These are phyloP conservation scores for Dipodascus albidus DNA, from an alignment of 805 yeast genomes.

Conservation along the genomic window DNA sequence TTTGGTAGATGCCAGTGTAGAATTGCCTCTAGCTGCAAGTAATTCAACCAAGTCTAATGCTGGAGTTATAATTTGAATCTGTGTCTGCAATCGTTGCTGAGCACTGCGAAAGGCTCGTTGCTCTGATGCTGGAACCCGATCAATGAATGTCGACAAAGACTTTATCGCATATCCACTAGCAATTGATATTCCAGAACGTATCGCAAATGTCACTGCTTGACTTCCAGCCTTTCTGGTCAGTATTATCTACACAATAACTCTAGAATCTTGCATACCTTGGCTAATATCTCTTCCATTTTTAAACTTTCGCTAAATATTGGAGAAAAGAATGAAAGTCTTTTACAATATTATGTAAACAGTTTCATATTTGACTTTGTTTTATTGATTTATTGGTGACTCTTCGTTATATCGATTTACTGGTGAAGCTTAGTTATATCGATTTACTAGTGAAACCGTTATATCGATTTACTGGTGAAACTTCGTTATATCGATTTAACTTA, in stretches of 20 bases:
- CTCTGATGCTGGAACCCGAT: slow-evolving; percentile 39
- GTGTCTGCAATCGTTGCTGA: slow-evolving; percentile 38
- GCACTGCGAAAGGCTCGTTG: slow-evolving; percentile 32
- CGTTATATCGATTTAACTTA: too few species aligned
- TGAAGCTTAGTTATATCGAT: too few species aligned
- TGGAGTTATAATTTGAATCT: slow-evolving; percentile 48
- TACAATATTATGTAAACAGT: too few species aligned
- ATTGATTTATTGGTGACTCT: too few species aligned
- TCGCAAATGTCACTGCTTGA: slow-evolving; percentile 72
- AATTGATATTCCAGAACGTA: slow-evolving; percentile 60
- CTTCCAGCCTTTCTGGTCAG: slow-evolving; percentile 43
- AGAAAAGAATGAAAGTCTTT: too few species aligned
- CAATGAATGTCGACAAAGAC: slow-evolving; percentile 46
- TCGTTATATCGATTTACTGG: too few species aligned
- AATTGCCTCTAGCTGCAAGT: slow-evolving; percentile 27
- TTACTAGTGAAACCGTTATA: too few species aligned
- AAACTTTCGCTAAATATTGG: too few species aligned
- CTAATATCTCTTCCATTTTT: not conserved
- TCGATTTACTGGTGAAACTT: too few species aligned
- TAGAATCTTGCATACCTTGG: not conserved
- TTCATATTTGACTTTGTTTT: too few species aligned
- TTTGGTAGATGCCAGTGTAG: slow-evolving; percentile 38
- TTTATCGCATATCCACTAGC: slow-evolving; percentile 66
- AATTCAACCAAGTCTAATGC: slow-evolving; percentile 59
- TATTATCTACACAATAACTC: not conserved